These are phyloP conservation scores for Fusarium sp. DNA, from an alignment of 2,329 filamentous ascomycete species.

Conservation along the genomic window DNA sequence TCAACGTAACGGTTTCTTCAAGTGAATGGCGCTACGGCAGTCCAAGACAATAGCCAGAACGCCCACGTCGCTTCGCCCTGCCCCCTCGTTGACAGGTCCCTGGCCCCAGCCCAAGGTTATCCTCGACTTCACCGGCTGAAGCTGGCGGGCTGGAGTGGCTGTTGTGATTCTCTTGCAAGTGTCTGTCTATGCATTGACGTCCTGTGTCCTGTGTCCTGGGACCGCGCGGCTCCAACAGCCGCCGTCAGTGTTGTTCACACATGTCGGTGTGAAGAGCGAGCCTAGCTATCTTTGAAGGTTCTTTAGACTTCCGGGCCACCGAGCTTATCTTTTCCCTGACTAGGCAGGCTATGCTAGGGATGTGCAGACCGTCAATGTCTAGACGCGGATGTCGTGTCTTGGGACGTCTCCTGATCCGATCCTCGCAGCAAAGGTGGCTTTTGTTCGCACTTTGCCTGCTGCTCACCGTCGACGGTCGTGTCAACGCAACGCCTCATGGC, in stretches of 20 bases:
- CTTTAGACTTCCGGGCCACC: not conserved
- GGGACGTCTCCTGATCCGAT: constrained; percentile 19
- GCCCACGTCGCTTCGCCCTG: not conserved
- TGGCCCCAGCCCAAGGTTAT: constrained; percentile 3
- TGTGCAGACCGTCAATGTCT: constrained; percentile 14
- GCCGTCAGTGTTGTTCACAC: not conserved
- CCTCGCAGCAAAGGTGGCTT: constrained; percentile 10
- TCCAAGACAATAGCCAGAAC: not conserved
- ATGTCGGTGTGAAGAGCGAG: not conserved
- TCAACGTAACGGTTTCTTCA: not conserved
- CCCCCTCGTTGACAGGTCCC: constrained; percentile 1
- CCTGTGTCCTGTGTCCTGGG: not conserved
- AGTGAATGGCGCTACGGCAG: not conserved
- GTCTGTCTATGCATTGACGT: not conserved
- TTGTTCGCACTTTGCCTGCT: not conserved
- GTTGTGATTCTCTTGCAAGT: not conserved
- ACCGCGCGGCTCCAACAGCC: not conserved
- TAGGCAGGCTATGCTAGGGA: not conserved
- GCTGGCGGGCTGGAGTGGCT: constrained; percentile 11
- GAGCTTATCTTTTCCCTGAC: constrained; percentile 1
- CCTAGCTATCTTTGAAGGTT: not conserved
- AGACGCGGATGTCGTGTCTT: constrained; percentile 15
- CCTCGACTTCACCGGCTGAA: constrained; percentile 13
- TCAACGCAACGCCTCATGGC: constrained; percentile 1
- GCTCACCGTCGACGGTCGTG: not conserved